Evolutionary conservation across 371 early-diverging fungal species (phyloP).

Genomic region (Mucor irregularis): DNA sequence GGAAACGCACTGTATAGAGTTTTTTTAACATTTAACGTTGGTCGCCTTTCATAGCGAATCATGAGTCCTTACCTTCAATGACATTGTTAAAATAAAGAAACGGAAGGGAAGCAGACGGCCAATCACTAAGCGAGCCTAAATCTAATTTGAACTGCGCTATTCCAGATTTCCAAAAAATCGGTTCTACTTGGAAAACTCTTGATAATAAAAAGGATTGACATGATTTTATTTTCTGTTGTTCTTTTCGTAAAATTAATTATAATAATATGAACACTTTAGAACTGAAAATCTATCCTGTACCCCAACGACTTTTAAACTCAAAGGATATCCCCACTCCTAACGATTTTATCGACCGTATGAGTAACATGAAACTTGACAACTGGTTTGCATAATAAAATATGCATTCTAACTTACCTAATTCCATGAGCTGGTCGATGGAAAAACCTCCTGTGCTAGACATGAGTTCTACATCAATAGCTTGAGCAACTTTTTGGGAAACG

Average conservation of each 20-base stretch:
- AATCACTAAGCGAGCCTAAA: no score
- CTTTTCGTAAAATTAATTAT: not conserved
- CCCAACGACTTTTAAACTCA: slow-evolving; percentile 1
- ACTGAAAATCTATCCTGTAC: slow-evolving; percentile 6
- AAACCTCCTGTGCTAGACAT: slow-evolving; percentile 85
- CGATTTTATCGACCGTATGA: no score
- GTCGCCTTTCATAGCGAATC: not conserved
- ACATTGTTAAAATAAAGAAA: not conserved
- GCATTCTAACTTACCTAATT: slow-evolving; percentile 71
- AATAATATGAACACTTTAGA: not conserved
- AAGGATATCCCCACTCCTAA: not conserved
- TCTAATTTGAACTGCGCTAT: not conserved
- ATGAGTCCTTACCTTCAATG: not conserved
- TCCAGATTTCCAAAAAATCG: not conserved
- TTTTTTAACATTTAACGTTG: not conserved
- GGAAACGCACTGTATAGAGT: slow-evolving; percentile 58
- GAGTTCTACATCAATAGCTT: slow-evolving; percentile 80
- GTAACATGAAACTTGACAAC: not conserved
- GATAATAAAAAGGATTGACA: no score
- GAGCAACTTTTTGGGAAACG: slow-evolving; percentile 76
- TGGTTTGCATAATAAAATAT: not conserved
- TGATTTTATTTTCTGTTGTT: not conserved
- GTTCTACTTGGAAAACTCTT: no score
- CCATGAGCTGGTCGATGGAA: slow-evolving; percentile 88
- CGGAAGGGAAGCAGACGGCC: not conserved